Evolutionary conservation across 208 protist genomes (phyloP), one percentile per base, ranked within the genome.

Genomic region (Trypanosoma vivax): DNA sequence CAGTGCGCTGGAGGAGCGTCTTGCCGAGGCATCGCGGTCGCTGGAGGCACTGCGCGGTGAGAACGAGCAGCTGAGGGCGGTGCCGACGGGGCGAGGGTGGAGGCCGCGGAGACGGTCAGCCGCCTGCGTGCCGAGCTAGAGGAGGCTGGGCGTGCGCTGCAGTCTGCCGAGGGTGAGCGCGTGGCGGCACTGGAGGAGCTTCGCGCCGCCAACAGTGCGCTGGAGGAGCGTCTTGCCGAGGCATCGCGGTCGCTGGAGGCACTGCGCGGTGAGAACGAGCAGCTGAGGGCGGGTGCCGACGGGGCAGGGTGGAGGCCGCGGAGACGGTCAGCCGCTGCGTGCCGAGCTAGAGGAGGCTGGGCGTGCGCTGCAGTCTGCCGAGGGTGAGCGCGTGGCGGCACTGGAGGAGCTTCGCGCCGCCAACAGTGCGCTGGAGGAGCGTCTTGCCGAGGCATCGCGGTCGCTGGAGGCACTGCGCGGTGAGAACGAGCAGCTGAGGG

Each of bases 31-130:
- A 23, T 9, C 48, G 34, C 43, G 18, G 27, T 4, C 50, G 37
- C 37, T 60, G 29, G 49, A 47, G 46, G n/a, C 6, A 13, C 23
- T 24, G 40, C 23, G 21, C 3, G 16, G 3, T 2, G 60, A 66
- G 28, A 31, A n/a, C 18, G 19, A 67, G 16, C 46, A 50, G 33
- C 46, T 46, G n/a, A 28, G 9, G n/a, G 9, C 5, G 43, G 5
- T 48, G 28, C 14, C 23, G 4, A 23, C 5, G 5, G 13, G 7
- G 14, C 6, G 18, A 24, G 14, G 21, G 13, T 34, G 3, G 40
- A 45, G 60, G 11, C 50, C 60, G 23, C 50, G 45, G 33, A 40
- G 3, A 11, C 33, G 61, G 31, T 13, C 61, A 11, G 41, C 24
- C 3, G 42, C 37, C 3, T 24, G 31, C 1, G 11, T 42, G 38